These are phyloP conservation scores for Fusarium phyllophilum DNA, from an alignment of 2,329 filamentous ascomycete species.

Conservation along the genomic window DNA sequence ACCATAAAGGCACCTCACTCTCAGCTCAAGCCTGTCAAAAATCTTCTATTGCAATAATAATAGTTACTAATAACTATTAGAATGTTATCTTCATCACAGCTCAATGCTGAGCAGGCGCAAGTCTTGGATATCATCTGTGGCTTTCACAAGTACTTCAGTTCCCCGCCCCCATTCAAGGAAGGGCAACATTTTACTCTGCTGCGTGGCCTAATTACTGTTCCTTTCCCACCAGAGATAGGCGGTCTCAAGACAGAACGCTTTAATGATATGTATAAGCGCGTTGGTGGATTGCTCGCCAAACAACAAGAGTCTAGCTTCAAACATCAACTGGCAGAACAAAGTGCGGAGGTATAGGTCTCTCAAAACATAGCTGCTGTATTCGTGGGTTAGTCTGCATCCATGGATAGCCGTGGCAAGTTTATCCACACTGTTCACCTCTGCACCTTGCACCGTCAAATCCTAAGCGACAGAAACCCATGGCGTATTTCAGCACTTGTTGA, in stretches of 20 bases:
- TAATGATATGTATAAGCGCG: not conserved
- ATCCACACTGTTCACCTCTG: not conserved
- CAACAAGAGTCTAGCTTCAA: not conserved
- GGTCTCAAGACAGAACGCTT: conserved; percentile 1
- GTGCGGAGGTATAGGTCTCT: not conserved
- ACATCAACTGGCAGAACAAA: not conserved
- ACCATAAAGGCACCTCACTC: not conserved
- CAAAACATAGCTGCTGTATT: not conserved
- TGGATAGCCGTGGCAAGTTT: not conserved
- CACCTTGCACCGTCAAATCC: not conserved
- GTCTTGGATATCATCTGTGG: not conserved
- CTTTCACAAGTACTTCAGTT: not conserved
- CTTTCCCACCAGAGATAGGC: not conserved
- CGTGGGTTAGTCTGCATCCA: not conserved
- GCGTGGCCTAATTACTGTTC: not conserved
- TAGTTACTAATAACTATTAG: not conserved
- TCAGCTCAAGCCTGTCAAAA: not conserved
- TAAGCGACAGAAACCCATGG: not conserved
- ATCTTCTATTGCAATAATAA: not conserved
- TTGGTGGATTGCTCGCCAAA: not conserved
- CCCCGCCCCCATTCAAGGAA: not conserved
- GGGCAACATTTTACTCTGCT: not conserved
- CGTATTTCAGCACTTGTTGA: not conserved
- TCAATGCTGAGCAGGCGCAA: not conserved
- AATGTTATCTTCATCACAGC: not conserved